Evolutionary conservation across 148 eudicot genomes (phyloP), one percentile per base, ranked within the genome.

Genomic region (Simmondsia chinensis): DNA sequence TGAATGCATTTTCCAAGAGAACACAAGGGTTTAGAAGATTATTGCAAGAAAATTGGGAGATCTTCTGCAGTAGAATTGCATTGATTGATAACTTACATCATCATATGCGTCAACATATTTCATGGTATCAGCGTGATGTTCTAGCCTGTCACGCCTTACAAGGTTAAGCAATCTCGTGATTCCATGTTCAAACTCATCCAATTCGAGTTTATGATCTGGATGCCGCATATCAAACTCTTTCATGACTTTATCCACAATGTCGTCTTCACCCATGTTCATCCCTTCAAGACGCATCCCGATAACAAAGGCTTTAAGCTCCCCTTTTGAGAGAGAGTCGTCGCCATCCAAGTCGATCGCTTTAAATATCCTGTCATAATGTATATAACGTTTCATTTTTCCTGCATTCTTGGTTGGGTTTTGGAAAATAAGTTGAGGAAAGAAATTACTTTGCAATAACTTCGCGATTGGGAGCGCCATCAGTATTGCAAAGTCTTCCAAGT

Each of bases 231-330:
- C 97, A 18, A 89, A 73, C 33, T 76, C 93, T 46, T 46, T 71
- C 75, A 89, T 64, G 31, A 89, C 58, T 54, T 67, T 81, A 6
- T 51, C 26, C 12, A 69, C 74, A 10, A 87, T 61, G 21, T 80
- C 82, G 17, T 75, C 70, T 24, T 67, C 63, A 33, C 57, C 71
- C 28, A 76, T 6, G 55, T 38, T 60, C 46, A 79, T 40, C 38
- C 68, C 95, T 17, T 85, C 71, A 44, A 89, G 31, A 19, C 33
- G 66, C 23, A 82, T 76, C 28, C 97, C 97, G 16, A 82, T 27
- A 33, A 89, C 55, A 43, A 85, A 69, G n/a, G 83, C 87, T 63
- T 51, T 54, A 46, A 89, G 46, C 61, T 89, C 95, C 29, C 80
- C 31, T 15, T 36, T 57, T 27, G 87, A 82, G 23, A 89, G 68